Percentiles rank a stretch among this genome's conserved stretches.
These are phyloP conservation scores for Eucalyptus sp. DNA, from an alignment of 345 rosid genomes.

Conservation along the genomic window DNA sequence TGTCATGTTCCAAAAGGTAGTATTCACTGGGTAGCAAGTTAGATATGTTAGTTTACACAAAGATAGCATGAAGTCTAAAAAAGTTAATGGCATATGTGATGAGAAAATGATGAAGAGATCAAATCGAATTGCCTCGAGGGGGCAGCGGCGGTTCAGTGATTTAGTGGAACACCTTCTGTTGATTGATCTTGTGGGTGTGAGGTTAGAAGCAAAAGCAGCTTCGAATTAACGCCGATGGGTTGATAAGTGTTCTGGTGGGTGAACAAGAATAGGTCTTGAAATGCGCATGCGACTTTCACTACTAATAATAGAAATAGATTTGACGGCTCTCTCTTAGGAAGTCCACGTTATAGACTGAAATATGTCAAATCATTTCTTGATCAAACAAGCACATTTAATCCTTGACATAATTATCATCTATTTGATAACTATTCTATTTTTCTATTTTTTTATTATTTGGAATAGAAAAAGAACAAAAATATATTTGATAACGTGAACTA, in stretches of 20 bases:
- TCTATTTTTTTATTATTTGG: rapidly evolving
- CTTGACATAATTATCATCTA: too few species aligned
- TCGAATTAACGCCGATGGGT: too few species aligned
- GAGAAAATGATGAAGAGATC: too few species aligned
- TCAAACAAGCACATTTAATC: too few species aligned
- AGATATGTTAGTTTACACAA: too few species aligned
- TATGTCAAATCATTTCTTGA: too few species aligned
- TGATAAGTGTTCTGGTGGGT: background rate
- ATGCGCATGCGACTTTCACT: background rate
- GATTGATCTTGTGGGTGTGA: background rate
- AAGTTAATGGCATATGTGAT: too few species aligned
- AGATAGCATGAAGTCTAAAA: background rate
- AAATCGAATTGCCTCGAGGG: too few species aligned
- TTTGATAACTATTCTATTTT: too few species aligned
- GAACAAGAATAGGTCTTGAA: background rate
- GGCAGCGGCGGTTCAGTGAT: background rate
- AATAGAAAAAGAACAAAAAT: too few species aligned
- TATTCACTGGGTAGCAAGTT: too few species aligned
- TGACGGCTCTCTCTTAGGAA: background rate
- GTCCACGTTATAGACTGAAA: background rate
- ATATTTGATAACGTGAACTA: too few species aligned
- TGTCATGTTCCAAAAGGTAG: background rate
- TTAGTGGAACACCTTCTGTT: background rate
- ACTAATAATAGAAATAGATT: background rate
- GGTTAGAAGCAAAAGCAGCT: background rate